Evolutionary conservation across 108 stramenopile species (phyloP).

Genomic region (Epithemia pelagica): DNA sequence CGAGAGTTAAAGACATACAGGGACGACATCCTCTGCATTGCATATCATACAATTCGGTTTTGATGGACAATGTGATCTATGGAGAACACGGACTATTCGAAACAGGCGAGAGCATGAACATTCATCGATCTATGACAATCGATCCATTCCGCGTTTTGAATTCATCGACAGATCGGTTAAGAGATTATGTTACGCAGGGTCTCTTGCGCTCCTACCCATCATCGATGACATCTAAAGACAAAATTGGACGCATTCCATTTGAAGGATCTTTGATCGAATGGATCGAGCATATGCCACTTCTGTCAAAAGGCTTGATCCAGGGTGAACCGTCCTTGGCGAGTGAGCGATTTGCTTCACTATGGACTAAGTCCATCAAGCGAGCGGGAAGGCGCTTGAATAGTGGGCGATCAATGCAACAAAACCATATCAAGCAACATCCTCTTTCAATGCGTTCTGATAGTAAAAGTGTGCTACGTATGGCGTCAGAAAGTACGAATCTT

Average conservation of each 20-base stretch:
- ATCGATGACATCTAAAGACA: constrained; percentile 25
- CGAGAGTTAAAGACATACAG: neutral
- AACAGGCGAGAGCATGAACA: neutral
- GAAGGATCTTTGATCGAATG: constrained; percentile 27
- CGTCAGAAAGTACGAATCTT: no score
- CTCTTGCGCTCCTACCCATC: constrained; percentile 21
- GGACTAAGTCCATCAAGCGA: constrained; percentile 16
- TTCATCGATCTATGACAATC: neutral
- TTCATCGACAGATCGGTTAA: neutral
- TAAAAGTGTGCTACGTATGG: no score
- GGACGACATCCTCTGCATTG: neutral
- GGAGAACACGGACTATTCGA: neutral
- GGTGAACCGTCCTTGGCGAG: neutral
- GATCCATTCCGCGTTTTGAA: neutral
- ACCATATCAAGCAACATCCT: no score
- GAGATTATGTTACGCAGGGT: neutral
- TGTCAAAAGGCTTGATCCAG: neutral
- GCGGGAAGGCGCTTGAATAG: neutral
- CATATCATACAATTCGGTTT: neutral
- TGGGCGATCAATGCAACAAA: neutral
- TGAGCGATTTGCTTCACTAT: constrained; percentile 24
- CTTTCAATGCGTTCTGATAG: no score
- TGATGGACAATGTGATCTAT: neutral
- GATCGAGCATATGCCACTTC: constrained; percentile 8
- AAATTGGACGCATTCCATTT: constrained; percentile 33